phyloP scores from a whole-genome alignment of 2,329 filamentous ascomycete genomes.

The Hymenotorrendiella dingleyae region DNA sequence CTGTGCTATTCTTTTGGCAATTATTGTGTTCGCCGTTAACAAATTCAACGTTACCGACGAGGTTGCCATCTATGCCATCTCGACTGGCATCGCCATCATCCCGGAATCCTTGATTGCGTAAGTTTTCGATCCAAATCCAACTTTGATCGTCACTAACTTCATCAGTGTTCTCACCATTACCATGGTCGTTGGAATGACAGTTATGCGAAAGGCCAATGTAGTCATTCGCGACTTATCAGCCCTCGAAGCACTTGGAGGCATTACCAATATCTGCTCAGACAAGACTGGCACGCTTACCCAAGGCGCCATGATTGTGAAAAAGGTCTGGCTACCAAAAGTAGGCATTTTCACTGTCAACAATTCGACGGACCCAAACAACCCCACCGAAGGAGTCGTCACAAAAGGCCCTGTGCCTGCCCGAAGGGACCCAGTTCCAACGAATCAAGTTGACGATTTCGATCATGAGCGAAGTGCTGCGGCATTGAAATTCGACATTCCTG shows the following conservation, averaged over 20 bases:
- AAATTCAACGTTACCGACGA: conserved; percentile 42
- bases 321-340: conserved; percentile 48
- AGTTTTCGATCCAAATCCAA: conserved; percentile 3
- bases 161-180: conserved; percentile 48
- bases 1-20: conserved; percentile 40
- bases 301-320: conserved; percentile 52
- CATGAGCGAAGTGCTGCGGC: conserved; percentile 53
- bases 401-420: conserved; percentile 23
- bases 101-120: conserved; percentile 48
- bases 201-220: conserved; percentile 41
- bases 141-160: conserved; percentile 31
- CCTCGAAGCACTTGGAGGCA: conserved; percentile 64
- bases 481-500: conserved; percentile 57
- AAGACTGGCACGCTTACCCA: conserved; percentile 67
- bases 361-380: conserved; percentile 48
- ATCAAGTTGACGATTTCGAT: conserved; percentile 47
- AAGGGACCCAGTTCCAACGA: conserved; percentile 20
- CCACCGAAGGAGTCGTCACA: conserved; percentile 43
- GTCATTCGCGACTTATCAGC: conserved; percentile 41
- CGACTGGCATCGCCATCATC: conserved; percentile 48
- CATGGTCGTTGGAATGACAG: conserved; percentile 42
- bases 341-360: conserved; percentile 47
- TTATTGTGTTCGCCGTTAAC: conserved; percentile 35
- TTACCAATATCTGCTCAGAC: conserved; percentile 71
- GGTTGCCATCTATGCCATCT: conserved; percentile 29